Evolutionary conservation across 306 rosid genomes (phyloP).

Genomic region (Dalbergia cultrata): DNA sequence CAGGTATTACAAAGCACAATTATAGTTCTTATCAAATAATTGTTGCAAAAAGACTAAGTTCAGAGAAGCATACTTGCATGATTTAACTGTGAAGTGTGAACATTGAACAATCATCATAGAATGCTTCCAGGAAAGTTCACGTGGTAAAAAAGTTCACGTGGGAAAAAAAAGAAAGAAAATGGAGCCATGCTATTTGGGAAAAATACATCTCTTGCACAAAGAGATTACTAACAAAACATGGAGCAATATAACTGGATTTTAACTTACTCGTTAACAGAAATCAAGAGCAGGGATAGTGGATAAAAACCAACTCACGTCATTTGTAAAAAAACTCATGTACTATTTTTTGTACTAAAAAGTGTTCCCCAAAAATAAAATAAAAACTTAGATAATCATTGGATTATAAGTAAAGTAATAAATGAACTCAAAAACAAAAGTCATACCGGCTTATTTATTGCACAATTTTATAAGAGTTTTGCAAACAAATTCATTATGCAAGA

Average conservation of each 20-base stretch:
- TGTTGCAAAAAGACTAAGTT: neutral
- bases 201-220: no score
- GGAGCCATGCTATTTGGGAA: no score
- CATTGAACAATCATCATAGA: neutral
- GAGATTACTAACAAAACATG: no score
- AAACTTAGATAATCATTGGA: neutral
- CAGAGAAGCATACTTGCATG: constrained; percentile 21
- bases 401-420: neutral
- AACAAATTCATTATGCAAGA: constrained; percentile 37
- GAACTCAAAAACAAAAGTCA: neutral
- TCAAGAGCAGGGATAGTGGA: no score
- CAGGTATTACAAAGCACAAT: constrained; percentile 10
- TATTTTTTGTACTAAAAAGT: no score
- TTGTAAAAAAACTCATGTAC: no score
- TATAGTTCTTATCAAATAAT: neutral
- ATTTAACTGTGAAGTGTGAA: neutral
- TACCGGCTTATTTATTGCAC: neutral
- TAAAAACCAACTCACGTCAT: no score
- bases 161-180: no score
- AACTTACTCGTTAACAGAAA: no score
- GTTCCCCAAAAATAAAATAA: neutral
- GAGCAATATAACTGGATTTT: neutral
- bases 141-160: constrained; percentile 18
- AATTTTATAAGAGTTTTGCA: neutral
- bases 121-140: neutral